Evolutionary conservation across 2,329 filamentous ascomycete species (phyloP).

Genomic region (Fusarium cyanostomum): DNA sequence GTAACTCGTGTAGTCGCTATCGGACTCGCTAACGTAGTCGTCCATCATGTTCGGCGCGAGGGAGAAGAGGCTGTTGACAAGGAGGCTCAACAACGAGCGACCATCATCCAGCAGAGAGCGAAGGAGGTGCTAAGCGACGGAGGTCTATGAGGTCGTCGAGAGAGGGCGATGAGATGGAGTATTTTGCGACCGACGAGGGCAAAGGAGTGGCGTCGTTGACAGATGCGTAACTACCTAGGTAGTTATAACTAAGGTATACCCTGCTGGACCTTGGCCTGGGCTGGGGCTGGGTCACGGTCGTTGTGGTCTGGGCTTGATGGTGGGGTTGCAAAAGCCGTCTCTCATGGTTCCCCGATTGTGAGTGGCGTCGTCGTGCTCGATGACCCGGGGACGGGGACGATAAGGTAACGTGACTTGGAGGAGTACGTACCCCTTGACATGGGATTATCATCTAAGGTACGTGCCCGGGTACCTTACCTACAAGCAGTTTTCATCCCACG

Average conservation of each 20-base stretch:
- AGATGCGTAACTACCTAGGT: conserved; percentile 16
- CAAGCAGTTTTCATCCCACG: too few relatives aligned
- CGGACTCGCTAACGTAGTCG: conserved; percentile 96
- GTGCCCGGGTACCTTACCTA: background rate
- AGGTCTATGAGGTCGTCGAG: conserved; percentile 1
- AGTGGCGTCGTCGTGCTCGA: conserved; percentile 8
- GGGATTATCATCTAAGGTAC: conserved; percentile 4
- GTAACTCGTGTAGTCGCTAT: conserved; percentile 99
- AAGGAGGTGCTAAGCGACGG: background rate
- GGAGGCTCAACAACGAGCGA: conserved; percentile 42
- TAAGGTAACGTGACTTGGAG: conserved; percentile 40
- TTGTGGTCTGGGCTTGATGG: conserved; percentile 28
- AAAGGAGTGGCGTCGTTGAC: conserved; percentile 9
- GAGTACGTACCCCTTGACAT: conserved; percentile 19
- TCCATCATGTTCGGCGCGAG: conserved; percentile 72
- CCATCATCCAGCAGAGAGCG: conserved; percentile 39
- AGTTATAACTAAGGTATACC: conserved; percentile 23
- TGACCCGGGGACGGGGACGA: conserved; percentile 3
- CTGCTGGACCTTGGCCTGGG: conserved; percentile 21
- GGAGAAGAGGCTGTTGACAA: conserved; percentile 22
- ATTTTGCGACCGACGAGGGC: background rate
- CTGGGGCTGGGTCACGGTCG: conserved; percentile 4
- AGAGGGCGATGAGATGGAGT: background rate
- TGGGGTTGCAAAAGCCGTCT: conserved; percentile 35
- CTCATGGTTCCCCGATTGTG: background rate